phyloP scores from a whole-genome alignment of 768 basidiomycete genomes.

The Gloeopeniophorella convolvens region DNA sequence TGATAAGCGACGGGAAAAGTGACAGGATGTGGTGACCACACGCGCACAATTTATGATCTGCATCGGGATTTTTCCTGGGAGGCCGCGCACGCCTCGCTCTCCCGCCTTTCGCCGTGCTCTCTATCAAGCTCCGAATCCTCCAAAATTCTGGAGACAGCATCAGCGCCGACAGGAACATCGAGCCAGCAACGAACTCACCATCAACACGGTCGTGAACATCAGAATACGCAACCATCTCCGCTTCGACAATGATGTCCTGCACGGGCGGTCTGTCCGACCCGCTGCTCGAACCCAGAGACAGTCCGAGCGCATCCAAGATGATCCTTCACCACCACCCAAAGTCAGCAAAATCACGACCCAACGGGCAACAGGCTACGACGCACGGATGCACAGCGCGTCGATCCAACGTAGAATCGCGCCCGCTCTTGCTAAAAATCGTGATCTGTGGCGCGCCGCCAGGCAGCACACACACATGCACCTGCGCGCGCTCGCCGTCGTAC shows the following conservation, averaged over 20 bases:
- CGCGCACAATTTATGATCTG: no score
- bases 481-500: conserved; percentile 92
- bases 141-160: conserved; percentile 55
- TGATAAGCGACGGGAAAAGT: neutral
- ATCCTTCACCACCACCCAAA: no score
- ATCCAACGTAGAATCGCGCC: conserved; percentile 74
- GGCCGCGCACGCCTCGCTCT: conserved; percentile 27
- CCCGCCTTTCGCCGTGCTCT: conserved; percentile 49
- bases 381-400: conserved; percentile 56
- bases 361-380: conserved; percentile 10
- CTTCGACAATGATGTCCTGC: conserved; percentile 51
- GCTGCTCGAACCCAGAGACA: conserved; percentile 24
- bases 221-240: conserved; percentile 86
- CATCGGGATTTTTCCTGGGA: no score
- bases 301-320: conserved; percentile 54
- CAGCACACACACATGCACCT: conserved; percentile 70
- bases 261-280: conserved; percentile 4
- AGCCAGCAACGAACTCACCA: conserved; percentile 39
- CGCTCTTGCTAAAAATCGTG: conserved; percentile 84
- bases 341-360: neutral
- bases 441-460: conserved; percentile 40
- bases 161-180: neutral
- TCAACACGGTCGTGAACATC: conserved; percentile 53
- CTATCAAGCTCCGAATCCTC: conserved; percentile 57
- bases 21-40: no score